Evolutionary conservation across 768 basidiomycete species (phyloP).

Genomic region (Lentinula sp.): DNA sequence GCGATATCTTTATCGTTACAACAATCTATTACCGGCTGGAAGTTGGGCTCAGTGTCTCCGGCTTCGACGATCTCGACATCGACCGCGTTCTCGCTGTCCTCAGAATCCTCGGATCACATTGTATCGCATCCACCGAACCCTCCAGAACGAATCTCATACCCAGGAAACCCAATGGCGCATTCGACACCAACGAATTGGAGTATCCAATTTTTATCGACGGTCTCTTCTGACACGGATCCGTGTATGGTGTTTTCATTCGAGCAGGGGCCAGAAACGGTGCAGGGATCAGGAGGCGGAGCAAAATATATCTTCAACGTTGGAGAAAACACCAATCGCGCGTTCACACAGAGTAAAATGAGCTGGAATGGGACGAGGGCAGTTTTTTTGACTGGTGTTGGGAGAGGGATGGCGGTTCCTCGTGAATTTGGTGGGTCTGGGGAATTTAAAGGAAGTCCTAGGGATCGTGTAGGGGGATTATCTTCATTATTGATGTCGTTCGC

Average conservation of each 20-base stretch:
- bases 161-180: too few relatives aligned
- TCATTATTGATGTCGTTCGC: conserved; percentile 78
- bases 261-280: neutral
- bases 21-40: too few relatives aligned
- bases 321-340: conserved; percentile 67
- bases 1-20: too few relatives aligned
- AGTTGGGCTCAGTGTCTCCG: too few relatives aligned
- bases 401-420: conserved; percentile 13
- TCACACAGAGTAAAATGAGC: conserved; percentile 58
- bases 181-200: neutral
- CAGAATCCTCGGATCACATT: too few relatives aligned
- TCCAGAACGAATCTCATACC: too few relatives aligned
- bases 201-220: neutral
- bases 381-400: conserved; percentile 58
- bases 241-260: neutral
- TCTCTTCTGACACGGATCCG: neutral
- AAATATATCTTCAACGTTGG: conserved; percentile 89
- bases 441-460: conserved; percentile 21
- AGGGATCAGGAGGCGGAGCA: neutral
- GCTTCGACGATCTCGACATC: too few relatives aligned
- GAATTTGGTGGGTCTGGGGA: too few relatives aligned
- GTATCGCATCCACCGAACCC: too few relatives aligned
- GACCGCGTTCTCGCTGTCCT: too few relatives aligned
- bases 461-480: conserved; percentile 65
- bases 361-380: conserved; percentile 64